phyloP scores from a whole-genome alignment of 2,329 filamentous ascomycete species.

The Colletotrichum musae region DNA sequence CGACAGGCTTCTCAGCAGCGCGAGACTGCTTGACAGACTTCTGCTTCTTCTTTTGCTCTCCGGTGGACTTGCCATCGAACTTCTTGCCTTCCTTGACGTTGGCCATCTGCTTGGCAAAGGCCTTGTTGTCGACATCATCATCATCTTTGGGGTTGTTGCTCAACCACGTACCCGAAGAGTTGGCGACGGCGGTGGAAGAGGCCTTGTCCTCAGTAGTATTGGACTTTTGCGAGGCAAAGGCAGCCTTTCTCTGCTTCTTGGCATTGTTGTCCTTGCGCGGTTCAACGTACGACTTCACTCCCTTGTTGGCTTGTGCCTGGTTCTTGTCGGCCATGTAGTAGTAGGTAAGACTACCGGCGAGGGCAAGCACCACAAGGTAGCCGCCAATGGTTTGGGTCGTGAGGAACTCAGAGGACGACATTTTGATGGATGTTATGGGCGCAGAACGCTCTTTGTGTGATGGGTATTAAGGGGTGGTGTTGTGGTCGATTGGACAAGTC shows the following conservation, averaged over 20 bases:
- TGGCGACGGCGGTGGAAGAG: constrained; percentile 46
- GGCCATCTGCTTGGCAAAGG: constrained; percentile 82
- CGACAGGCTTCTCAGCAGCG: constrained; percentile 63
- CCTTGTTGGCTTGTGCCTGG: constrained; percentile 48
- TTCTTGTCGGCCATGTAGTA: constrained; percentile 46
- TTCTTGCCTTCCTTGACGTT: constrained; percentile 79
- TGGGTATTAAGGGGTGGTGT: constrained; percentile 29
- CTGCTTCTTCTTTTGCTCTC: constrained; percentile 74
- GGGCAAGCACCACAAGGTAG: constrained; percentile 38
- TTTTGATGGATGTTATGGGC: constrained; percentile 39
- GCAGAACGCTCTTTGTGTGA: constrained; percentile 8
- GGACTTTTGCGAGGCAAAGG: constrained; percentile 55
- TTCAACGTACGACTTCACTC: constrained; percentile 48
- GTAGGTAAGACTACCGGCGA: constrained; percentile 40
- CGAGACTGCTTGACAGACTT: constrained; percentile 80
- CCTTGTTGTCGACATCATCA: constrained; percentile 77
- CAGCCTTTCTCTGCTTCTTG: constrained; percentile 63
- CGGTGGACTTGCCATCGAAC: constrained; percentile 66
- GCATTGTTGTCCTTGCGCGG: constrained; percentile 58
- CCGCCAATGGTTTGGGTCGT: constrained; percentile 40
- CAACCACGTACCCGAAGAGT: constrained; percentile 47
- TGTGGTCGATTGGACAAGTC: constrained; percentile 6
- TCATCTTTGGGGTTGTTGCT: constrained; percentile 55
- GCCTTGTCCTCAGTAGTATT: constrained; percentile 48
- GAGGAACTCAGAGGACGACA: constrained; percentile 41